Evolutionary conservation across 495 filamentous ascomycete species (phyloP).

Genomic region (Acidomyces sp.): DNA sequence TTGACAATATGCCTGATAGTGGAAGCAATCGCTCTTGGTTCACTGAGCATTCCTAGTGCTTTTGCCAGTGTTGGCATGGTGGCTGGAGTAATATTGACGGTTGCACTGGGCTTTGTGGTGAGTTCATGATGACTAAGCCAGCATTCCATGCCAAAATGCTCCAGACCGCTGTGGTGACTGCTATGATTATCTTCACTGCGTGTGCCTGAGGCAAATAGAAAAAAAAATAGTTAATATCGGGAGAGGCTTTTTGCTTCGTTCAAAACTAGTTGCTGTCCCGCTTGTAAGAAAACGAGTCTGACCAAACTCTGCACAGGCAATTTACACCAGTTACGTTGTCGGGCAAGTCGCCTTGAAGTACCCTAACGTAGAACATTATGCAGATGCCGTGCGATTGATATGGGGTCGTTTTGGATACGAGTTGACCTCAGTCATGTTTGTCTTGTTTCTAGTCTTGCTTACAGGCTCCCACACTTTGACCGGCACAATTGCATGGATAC

Average conservation of each 20-base stretch:
- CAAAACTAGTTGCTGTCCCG: background rate
- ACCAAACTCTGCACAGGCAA: no score
- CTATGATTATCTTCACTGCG: no score
- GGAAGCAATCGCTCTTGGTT: constrained; percentile 61
- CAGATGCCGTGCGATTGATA: constrained; percentile 11
- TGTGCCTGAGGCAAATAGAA: no score
- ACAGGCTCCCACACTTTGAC: constrained; percentile 21
- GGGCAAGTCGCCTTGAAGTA: constrained; percentile 10
- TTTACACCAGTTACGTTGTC: constrained; percentile 16
- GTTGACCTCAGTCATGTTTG: constrained; percentile 20
- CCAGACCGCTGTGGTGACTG: no score
- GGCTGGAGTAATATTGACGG: constrained; percentile 24
- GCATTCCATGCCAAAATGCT: no score
- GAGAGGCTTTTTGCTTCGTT: no score
- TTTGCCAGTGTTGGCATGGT: constrained; percentile 54
- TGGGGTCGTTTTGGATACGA: constrained; percentile 13
- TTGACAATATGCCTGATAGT: constrained; percentile 43
- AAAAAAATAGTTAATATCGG: no score
- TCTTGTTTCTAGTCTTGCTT: constrained; percentile 18
- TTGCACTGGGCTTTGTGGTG: constrained; percentile 7
- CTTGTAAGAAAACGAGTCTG: no score
- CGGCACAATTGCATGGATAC: constrained; percentile 23
- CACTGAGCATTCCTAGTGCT: constrained; percentile 50
- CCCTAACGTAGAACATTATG: constrained; percentile 9
- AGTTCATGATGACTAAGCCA: no score